phyloP scores from a whole-genome alignment of 2,329 filamentous ascomycete species.

The Gaeumannomyces tritici region DNA sequence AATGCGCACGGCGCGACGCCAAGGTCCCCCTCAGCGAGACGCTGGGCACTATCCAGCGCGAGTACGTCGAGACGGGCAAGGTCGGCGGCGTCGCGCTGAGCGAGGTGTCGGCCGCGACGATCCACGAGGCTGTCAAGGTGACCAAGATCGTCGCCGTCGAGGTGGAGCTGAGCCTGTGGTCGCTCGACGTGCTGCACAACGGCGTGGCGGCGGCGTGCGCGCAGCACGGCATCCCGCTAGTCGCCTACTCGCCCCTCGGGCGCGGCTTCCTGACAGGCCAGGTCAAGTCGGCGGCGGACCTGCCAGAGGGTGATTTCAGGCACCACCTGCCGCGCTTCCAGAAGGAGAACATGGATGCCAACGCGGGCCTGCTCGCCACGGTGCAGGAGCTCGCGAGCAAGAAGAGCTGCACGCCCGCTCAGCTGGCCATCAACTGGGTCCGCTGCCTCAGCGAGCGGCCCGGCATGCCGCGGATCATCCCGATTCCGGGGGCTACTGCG shows the following conservation, averaged over 20 bases:
- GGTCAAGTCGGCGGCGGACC: conserved; percentile 27
- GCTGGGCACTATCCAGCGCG: conserved; percentile 30
- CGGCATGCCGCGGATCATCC: conserved; percentile 32
- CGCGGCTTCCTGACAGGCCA: conserved; percentile 23
- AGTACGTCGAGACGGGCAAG: conserved; percentile 42
- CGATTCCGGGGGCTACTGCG: conserved; percentile 40
- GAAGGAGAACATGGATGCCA: conserved; percentile 39
- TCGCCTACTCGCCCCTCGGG: conserved; percentile 54
- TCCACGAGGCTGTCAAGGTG: conserved; percentile 34
- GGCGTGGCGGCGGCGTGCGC: conserved; percentile 37
- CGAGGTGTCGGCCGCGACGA: conserved; percentile 38
- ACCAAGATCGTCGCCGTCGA: conserved; percentile 38
- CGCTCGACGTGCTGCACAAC: conserved; percentile 37
- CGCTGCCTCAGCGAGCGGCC: conserved; percentile 24
- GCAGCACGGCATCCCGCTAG: conserved; percentile 45
- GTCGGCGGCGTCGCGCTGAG: conserved; percentile 41
- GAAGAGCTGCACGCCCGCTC: conserved; percentile 36
- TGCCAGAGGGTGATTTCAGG: conserved; percentile 24
- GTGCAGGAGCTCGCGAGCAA: conserved; percentile 34
- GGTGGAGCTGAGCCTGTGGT: conserved; percentile 42
- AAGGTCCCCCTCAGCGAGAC: conserved; percentile 33
- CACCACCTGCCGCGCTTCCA: conserved; percentile 33
- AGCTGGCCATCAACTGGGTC: conserved; percentile 45
- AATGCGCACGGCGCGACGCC: conserved; percentile 46
- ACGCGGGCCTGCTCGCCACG: conserved; percentile 37